Percentiles rank a stretch among this genome's conserved stretches.
These are phyloP conservation scores for Allium cepa DNA, from an alignment of 106 monocot species.

Conservation along the genomic window DNA sequence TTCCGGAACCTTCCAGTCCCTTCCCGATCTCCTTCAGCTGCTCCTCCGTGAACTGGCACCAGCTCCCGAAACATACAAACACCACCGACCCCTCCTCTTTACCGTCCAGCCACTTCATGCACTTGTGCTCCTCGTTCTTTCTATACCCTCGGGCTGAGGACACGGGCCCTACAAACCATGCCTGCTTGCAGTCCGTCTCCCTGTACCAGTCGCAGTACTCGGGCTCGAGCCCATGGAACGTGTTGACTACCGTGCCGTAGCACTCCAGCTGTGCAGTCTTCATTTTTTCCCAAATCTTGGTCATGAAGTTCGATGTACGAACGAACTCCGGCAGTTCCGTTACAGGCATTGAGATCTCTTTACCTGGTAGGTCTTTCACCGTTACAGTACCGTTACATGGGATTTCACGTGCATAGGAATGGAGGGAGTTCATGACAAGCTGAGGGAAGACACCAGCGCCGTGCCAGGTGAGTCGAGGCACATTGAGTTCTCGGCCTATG, in stretches of 20 bases:
- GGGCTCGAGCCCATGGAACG: background rate
- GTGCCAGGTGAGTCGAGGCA: conserved; percentile 1
- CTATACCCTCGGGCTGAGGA: background rate
- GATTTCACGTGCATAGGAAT: background rate
- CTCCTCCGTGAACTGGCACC: background rate
- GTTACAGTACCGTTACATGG: background rate
- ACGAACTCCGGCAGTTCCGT: conserved; percentile 39
- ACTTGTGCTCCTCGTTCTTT: background rate
- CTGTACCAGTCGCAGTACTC: conserved; percentile 2
- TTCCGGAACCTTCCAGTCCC: conserved; percentile 7
- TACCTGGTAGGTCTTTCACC: background rate
- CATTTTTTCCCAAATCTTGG: conserved; percentile 11
- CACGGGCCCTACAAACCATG: conserved; percentile 9
- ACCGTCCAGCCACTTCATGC: conserved; percentile 19
- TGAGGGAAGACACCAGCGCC: background rate
- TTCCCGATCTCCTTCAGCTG: conserved; percentile 14
- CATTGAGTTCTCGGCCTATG: background rate
- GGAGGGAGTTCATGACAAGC: conserved; percentile 4
- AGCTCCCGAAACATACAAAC: conserved; percentile 24
- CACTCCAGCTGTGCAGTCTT: conserved; percentile 19
- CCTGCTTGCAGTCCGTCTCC: background rate
- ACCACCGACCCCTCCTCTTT: conserved; percentile 10
- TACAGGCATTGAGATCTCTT: background rate
- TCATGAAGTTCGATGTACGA: conserved; percentile 4
- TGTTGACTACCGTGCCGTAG: conserved; percentile 3